A percentile compares a stretch with the other conserved stretches of the same genome.
Conservation (phyloP, 768 basidiomycete genomes). For the Mycena maculata region DNA sequence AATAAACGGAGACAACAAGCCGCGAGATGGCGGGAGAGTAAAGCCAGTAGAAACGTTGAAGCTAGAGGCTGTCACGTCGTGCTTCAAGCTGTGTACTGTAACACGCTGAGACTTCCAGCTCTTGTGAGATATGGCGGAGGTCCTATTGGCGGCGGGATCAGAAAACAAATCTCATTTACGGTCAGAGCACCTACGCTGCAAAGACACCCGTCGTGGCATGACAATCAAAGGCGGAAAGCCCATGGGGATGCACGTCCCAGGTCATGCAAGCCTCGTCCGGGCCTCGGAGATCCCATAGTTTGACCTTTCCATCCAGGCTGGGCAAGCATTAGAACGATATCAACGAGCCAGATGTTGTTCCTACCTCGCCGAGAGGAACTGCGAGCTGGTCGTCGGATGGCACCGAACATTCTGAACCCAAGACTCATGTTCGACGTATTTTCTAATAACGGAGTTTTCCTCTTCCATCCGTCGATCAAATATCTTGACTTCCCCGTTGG, state of each 20-base stretch:
- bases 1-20: slow-evolving; percentile 67
- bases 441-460: slow-evolving; percentile 84
- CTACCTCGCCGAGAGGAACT: slow-evolving; percentile 90
- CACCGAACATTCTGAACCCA: slow-evolving; percentile 94
- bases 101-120: slow-evolving; percentile 77
- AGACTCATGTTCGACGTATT: slow-evolving; percentile 78
- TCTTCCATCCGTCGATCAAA: slow-evolving; percentile 92
- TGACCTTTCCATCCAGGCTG: slow-evolving; percentile 91
- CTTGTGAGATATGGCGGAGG: slow-evolving; percentile 68
- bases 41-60: slow-evolving; percentile 67
- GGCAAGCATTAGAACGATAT: slow-evolving; percentile 14
- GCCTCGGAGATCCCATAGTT: slow-evolving; percentile 89
- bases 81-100: slow-evolving; percentile 66
- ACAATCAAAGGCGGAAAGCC: slow-evolving; percentile 87
- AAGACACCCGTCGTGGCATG: slow-evolving; percentile 88
- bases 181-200: slow-evolving; percentile 71
- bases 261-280: slow-evolving; percentile 66
- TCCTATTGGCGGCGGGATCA: slow-evolving; percentile 49
- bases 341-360: slow-evolving; percentile 65
- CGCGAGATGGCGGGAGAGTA: slow-evolving; percentile 63
- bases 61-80: slow-evolving; percentile 52
- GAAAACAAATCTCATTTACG: slow-evolving; percentile 24
- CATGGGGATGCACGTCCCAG: slow-evolving; percentile 75
- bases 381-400: slow-evolving; percentile 74
- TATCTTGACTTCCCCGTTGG: slow-evolving; percentile 88